phyloP scores from a whole-genome alignment of 805 yeast genomes.

The Wickerhamomyces chaumierensis region DNA sequence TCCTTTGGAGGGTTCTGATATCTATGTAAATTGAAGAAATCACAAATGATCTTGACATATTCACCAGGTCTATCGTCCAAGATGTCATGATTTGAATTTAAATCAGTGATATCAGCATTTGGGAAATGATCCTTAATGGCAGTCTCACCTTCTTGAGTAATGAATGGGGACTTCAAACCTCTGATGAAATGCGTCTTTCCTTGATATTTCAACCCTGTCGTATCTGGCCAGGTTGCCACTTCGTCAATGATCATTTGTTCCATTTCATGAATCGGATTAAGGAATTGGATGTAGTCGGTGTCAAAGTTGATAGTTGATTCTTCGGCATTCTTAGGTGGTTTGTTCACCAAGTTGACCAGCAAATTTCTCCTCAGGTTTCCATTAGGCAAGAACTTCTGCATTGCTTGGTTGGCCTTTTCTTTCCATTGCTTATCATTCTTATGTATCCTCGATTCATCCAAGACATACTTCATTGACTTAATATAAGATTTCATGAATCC shows the following conservation, averaged over 20 bases:
- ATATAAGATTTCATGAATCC: constrained; percentile 24
- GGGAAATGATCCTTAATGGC: constrained; percentile 19
- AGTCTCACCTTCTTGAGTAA: constrained; percentile 10
- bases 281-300: constrained; percentile 20
- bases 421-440: constrained; percentile 33
- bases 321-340: constrained; percentile 15
- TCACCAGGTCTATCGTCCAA: constrained; percentile 29
- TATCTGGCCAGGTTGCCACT: constrained; percentile 25
- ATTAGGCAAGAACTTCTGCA: constrained; percentile 93
- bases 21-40: constrained; percentile 16
- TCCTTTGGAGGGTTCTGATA: constrained; percentile 10
- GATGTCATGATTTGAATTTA: constrained; percentile 25
- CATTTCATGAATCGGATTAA: constrained; percentile 23
- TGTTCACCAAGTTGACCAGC: constrained; percentile 25
- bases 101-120: constrained; percentile 10
- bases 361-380: constrained; percentile 25
- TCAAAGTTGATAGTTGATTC: constrained; percentile 18
- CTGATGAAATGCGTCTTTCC: constrained; percentile 17
- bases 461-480: constrained; percentile 61
- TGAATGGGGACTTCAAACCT: constrained; percentile 17
- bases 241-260: constrained; percentile 17
- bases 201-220: constrained; percentile 9
- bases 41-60: constrained; percentile 19
- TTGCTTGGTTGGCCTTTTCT: constrained; percentile 83
- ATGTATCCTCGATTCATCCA: constrained; percentile 40